These are phyloP conservation scores for Schizopora paradoxa DNA, from an alignment of 1,284 basidiomycete genomes.

Conservation along the genomic window DNA sequence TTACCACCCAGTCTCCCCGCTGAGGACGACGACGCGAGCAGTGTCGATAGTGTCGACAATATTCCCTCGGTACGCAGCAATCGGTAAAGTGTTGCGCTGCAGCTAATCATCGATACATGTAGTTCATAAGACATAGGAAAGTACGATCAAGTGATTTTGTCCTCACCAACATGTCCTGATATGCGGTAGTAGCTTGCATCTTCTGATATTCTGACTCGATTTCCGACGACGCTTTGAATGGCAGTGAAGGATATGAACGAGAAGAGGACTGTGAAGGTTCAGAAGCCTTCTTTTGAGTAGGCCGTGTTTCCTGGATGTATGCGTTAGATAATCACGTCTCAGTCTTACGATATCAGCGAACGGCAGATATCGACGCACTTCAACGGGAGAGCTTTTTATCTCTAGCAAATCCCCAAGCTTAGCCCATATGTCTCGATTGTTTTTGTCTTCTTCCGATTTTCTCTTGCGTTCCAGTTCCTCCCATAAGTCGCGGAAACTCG, in stretches of 20 bases:
- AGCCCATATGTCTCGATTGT: slow-evolving; percentile 69
- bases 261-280: no score
- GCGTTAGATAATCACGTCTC: no score
- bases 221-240: no score
- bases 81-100: slow-evolving; percentile 79
- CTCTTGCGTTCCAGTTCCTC: slow-evolving; percentile 76
- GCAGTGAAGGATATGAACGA: neutral
- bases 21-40: slow-evolving; percentile 89
- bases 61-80: slow-evolving; percentile 75
- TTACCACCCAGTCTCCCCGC: slow-evolving; percentile 96
- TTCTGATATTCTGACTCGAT: neutral
- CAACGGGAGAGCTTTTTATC: no score
- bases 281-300: no score
- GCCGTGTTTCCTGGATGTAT: no score
- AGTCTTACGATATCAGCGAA: no score
- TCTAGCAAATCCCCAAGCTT: slow-evolving; percentile 61
- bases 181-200: slow-evolving; percentile 50
- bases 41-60: slow-evolving; percentile 72
- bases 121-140: slow-evolving; percentile 3
- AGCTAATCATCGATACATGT: slow-evolving; percentile 31
- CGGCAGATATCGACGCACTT: no score
- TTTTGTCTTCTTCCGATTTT: slow-evolving; percentile 56
- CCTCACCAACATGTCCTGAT: slow-evolving; percentile 86
- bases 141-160: no score
- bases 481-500: slow-evolving; percentile 87